Percentiles rank a stretch among this genome's conserved stretches.
Conservation (phyloP, 345 rosid genomes). For the Excoecaria agallocha region DNA sequence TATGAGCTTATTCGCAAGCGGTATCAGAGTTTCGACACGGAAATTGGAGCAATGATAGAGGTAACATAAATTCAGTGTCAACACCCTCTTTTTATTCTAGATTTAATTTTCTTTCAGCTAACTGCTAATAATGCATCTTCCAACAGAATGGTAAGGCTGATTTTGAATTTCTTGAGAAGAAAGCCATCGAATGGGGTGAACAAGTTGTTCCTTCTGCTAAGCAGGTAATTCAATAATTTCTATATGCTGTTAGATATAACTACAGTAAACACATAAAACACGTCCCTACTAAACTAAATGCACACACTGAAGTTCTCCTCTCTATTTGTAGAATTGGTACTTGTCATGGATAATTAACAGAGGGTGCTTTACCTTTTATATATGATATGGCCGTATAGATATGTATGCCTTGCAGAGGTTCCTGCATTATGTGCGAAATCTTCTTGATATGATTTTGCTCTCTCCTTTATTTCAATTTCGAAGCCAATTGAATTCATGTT, state of each 20-base stretch:
- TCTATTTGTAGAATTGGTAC: too few species aligned
- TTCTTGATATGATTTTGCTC: too few species aligned
- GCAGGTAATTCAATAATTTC: constrained; percentile 55
- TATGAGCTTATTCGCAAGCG: constrained; percentile 62
- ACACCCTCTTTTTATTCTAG: neutral
- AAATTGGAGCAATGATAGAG: constrained; percentile 64
- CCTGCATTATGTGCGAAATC: too few species aligned
- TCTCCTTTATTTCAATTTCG: too few species aligned
- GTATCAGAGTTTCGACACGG: constrained; percentile 71
- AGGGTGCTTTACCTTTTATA: too few species aligned
- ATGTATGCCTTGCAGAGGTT: too few species aligned
- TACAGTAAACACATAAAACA: neutral
- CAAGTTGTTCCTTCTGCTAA: constrained; percentile 86
- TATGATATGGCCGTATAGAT: too few species aligned
- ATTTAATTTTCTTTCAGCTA: neutral
- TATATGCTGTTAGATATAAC: neutral
- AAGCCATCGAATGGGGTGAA: constrained; percentile 80
- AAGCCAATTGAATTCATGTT: too few species aligned
- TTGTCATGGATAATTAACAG: too few species aligned
- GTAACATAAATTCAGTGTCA: constrained; percentile 21
- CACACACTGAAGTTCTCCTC: too few species aligned
- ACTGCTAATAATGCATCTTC: constrained; percentile 7
- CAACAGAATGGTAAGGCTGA: constrained; percentile 74
- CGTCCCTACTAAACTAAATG: neutral
- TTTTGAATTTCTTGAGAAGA: constrained; percentile 84